Percentiles rank a stretch among this genome's conserved stretches.
Conservation (phyloP, 352 stramenopile genomes). For the Stephanocyclus meneghinianus region DNA sequence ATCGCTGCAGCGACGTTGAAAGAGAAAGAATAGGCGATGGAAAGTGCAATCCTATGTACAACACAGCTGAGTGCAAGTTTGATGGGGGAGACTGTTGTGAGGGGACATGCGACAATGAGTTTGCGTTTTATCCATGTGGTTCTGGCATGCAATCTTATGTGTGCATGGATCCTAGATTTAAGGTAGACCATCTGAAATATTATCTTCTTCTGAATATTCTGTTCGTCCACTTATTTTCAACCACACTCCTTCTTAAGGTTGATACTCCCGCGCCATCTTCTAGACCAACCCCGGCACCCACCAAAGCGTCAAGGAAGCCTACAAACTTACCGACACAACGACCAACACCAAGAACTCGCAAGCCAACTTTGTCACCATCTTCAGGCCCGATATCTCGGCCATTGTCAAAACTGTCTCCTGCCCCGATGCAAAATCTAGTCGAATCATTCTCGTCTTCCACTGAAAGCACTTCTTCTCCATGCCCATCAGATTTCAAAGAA, state of each 20-base stretch:
- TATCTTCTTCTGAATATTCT: neutral
- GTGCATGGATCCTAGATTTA: conserved; percentile 35
- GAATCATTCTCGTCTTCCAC: neutral
- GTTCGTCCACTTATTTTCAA: neutral
- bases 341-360: neutral
- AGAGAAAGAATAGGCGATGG: conserved; percentile 36
- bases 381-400: neutral
- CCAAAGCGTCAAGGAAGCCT: neutral
- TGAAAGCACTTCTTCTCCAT: neutral
- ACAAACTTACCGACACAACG: neutral
- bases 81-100: conserved; percentile 46
- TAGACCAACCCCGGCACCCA: neutral
- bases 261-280: neutral
- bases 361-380: neutral
- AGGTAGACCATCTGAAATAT: conserved; percentile 2
- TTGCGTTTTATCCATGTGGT: conserved; percentile 39
- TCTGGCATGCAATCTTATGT: conserved; percentile 18
- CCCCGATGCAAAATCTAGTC: neutral
- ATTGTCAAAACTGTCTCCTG: neutral
- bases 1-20: conserved; percentile 5
- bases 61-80: conserved; percentile 36
- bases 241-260: neutral
- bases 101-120: conserved; percentile 24
- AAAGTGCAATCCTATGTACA: conserved; percentile 23
- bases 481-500: conserved; percentile 16